phyloP scores from a whole-genome alignment of 257 asterid species.

The Fraxinus quadrangulata region DNA sequence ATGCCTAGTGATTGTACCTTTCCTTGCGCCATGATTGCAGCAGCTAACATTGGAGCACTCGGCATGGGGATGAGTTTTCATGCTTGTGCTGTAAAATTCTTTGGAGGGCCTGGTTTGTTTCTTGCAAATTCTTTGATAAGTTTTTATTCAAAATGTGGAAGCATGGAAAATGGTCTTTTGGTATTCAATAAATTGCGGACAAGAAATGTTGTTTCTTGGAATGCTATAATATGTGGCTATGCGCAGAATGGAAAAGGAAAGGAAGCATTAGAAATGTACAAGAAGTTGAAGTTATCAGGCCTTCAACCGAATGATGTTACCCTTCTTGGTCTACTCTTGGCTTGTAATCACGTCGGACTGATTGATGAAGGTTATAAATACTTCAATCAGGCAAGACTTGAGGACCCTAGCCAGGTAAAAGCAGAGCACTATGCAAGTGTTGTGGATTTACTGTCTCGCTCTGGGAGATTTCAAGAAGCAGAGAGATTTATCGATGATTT shows the following conservation, averaged over 20 bases:
- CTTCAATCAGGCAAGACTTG: conserved; percentile 49
- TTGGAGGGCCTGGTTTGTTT: conserved; percentile 56
- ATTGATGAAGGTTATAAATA: conserved; percentile 56
- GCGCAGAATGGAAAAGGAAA: conserved; percentile 81
- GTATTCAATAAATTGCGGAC: conserved; percentile 42
- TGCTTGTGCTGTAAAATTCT: conserved; percentile 73
- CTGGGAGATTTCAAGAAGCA: conserved; percentile 74
- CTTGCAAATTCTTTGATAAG: conserved; percentile 67
- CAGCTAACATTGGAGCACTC: conserved; percentile 74
- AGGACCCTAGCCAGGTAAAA: conserved; percentile 40
- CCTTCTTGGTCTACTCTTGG: conserved; percentile 65
- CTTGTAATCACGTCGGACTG: conserved; percentile 72
- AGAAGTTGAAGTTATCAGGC: conserved; percentile 45
- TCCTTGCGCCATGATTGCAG: conserved; percentile 66
- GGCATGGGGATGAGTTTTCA: conserved; percentile 83
- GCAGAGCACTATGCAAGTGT: conserved; percentile 87
- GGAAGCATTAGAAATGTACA: conserved; percentile 46
- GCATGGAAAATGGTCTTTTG: conserved; percentile 61
- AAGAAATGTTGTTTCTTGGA: conserved; percentile 74
- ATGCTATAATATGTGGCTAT: conserved; percentile 72
- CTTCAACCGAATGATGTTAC: conserved; percentile 60
- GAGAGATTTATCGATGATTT: conserved; percentile 51
- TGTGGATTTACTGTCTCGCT: conserved; percentile 71
- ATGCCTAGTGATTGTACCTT: conserved; percentile 53
- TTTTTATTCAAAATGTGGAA: conserved; percentile 86